Percentiles rank a stretch among this genome's conserved stretches.
These are phyloP conservation scores for Neonectria ditissima DNA, from an alignment of 2,329 filamentous ascomycete genomes.

Conservation along the genomic window DNA sequence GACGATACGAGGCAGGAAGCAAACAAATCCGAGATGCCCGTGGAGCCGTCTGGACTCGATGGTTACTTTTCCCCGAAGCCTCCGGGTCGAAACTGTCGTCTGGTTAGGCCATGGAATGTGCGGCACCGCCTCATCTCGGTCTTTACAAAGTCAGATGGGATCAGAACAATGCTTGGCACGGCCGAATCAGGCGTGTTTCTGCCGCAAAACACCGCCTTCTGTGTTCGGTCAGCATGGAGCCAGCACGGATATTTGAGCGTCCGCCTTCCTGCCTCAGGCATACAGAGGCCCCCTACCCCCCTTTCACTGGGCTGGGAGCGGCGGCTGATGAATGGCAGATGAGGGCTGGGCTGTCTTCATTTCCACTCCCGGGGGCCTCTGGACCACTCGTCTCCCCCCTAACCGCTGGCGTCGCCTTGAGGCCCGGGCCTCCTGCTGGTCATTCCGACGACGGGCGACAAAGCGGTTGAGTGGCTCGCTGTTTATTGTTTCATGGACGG, in stretches of 20 bases:
- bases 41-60: not conserved
- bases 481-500: slow-evolving; percentile 5
- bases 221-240: not conserved
- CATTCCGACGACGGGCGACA: slow-evolving; percentile 7
- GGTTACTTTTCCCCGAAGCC: not conserved
- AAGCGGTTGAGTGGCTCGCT: not conserved
- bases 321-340: not conserved
- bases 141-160: not conserved
- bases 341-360: slow-evolving; percentile 16
- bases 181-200: not conserved
- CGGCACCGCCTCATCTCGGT: not conserved
- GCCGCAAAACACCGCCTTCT: not conserved
- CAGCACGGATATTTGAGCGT: not conserved
- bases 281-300: not conserved
- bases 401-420: slow-evolving; percentile 14
- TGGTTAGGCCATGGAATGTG: not conserved
- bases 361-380: slow-evolving; percentile 21
- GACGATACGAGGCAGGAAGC: not conserved
- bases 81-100: not conserved
- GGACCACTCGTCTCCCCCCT: slow-evolving; percentile 19
- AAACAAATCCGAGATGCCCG: not conserved
- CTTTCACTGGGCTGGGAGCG: slow-evolving; percentile 6
- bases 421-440: slow-evolving; percentile 6
- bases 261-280: not conserved
- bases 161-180: not conserved